Conservation (phyloP, 805 yeast genomes). For the Saccharomycopsis capsularis region DNA sequence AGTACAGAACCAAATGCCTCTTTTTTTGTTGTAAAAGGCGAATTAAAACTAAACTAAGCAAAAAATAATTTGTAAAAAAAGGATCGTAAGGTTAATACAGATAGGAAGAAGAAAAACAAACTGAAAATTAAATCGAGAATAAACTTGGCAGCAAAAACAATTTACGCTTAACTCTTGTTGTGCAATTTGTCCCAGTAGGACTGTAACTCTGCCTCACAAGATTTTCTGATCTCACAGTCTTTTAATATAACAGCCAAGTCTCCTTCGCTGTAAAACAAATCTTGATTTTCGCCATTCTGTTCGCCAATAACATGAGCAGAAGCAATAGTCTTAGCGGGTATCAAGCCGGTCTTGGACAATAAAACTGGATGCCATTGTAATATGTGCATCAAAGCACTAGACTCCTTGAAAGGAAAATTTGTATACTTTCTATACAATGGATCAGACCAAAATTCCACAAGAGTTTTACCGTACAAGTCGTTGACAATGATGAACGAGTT, state of each 20-base stretch:
- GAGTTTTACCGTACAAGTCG: slow-evolving; percentile 53
- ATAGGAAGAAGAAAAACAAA: neutral
- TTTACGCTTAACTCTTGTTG: neutral
- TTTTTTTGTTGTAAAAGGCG: neutral
- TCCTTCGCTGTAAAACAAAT: slow-evolving; percentile 47
- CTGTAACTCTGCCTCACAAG: slow-evolving; percentile 47
- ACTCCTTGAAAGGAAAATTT: slow-evolving; percentile 49
- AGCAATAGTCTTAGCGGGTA: slow-evolving; percentile 56
- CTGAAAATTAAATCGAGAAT: neutral
- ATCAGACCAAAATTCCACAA: slow-evolving; percentile 78
- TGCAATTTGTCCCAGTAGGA: slow-evolving; percentile 27
- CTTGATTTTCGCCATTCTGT: slow-evolving; percentile 36
- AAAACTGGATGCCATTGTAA: slow-evolving; percentile 92
- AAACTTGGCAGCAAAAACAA: neutral
- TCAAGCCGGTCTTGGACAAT: slow-evolving; percentile 63
- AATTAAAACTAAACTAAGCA: no score
- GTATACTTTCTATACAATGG: slow-evolving; percentile 59
- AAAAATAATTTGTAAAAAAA: no score
- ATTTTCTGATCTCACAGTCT: slow-evolving; percentile 42
- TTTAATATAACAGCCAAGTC: slow-evolving; percentile 63
- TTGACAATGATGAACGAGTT: slow-evolving; percentile 68
- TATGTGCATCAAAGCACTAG: slow-evolving; percentile 74
- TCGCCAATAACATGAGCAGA: slow-evolving; percentile 36
- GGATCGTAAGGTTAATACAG: neutral
- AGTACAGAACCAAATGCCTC: neutral